These are phyloP conservation scores for Pseudonitzschia pungens DNA, from an alignment of 108 stramenopile genomes.

Conservation along the genomic window DNA sequence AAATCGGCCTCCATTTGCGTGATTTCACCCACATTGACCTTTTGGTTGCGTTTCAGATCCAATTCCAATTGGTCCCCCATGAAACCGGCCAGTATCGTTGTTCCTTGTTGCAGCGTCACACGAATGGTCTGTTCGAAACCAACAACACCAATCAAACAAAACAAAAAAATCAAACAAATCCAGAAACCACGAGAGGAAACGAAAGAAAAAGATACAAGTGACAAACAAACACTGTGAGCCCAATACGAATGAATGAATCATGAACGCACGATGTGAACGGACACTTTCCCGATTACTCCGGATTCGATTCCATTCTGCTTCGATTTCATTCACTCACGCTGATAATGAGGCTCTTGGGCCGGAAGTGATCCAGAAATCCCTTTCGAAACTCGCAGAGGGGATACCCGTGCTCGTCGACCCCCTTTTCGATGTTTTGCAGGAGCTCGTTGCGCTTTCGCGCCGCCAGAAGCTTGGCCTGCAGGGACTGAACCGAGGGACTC, in stretches of 20 bases:
- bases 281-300: too few species aligned
- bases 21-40: slow-evolving; percentile 45
- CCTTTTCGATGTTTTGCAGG: neutral
- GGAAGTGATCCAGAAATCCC: slow-evolving; percentile 49
- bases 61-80: slow-evolving; percentile 50
- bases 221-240: neutral
- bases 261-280: too few species aligned
- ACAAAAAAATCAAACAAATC: neutral
- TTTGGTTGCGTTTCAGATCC: slow-evolving; percentile 42
- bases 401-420: slow-evolving; percentile 2
- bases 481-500: slow-evolving; percentile 3
- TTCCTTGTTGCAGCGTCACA: slow-evolving; percentile 35
- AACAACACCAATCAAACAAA: neutral
- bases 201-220: neutral
- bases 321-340: slow-evolving; percentile 39
- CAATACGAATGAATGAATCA: neutral
- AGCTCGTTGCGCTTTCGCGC: slow-evolving; percentile 9
- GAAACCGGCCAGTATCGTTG: slow-evolving; percentile 37
- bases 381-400: slow-evolving; percentile 23
- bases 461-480: slow-evolving; percentile 2
- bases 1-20: slow-evolving; percentile 51
- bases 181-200: neutral
- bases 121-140: slow-evolving; percentile 31
- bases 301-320: too few species aligned
- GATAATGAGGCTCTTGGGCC: slow-evolving; percentile 20